Percentiles rank a stretch among this genome's conserved stretches.
Evolutionary conservation across 441 rosid genomes (phyloP).

Genomic region (Cnidoscolus chayamansa): DNA sequence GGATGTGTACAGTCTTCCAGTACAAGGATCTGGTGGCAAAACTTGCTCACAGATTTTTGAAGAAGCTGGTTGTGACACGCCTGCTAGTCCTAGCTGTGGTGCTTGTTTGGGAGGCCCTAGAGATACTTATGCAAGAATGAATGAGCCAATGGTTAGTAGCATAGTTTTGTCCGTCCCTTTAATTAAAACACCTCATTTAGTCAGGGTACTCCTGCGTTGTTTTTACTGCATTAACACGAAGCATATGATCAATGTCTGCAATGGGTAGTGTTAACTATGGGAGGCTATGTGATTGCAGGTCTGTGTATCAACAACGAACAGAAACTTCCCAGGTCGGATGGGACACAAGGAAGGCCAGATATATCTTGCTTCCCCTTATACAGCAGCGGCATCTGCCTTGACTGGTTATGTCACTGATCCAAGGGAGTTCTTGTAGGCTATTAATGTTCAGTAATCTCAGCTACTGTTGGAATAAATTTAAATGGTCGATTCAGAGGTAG

Average conservation of each 20-base stretch:
- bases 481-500: background rate
- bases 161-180: background rate
- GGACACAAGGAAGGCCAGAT: conserved; percentile 98
- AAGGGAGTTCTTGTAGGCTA: conserved; percentile 72
- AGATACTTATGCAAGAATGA: conserved; percentile 91
- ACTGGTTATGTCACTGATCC: conserved; percentile 93
- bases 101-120: conserved; percentile 98
- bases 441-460: background rate
- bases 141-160: conserved; percentile 65
- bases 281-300: conserved; percentile 45
- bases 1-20: conserved; percentile 73
- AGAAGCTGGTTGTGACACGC: conserved; percentile 97
- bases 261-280: background rate
- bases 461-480: background rate
- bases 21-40: conserved; percentile 88
- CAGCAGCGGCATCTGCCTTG: conserved; percentile 95
- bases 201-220: background rate
- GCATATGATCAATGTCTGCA: too few species aligned
- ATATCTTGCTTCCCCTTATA: conserved; percentile 89
- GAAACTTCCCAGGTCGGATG: conserved; percentile 98
- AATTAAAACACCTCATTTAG: too few species aligned
- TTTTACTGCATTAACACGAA: background rate
- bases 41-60: conserved; percentile 95
- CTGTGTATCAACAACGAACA: conserved; percentile 87
- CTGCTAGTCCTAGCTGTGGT: conserved; percentile 92